phyloP scores from a whole-genome alignment of 495 filamentous ascomycete genomes.

The Aspergillus egyptiacus region DNA sequence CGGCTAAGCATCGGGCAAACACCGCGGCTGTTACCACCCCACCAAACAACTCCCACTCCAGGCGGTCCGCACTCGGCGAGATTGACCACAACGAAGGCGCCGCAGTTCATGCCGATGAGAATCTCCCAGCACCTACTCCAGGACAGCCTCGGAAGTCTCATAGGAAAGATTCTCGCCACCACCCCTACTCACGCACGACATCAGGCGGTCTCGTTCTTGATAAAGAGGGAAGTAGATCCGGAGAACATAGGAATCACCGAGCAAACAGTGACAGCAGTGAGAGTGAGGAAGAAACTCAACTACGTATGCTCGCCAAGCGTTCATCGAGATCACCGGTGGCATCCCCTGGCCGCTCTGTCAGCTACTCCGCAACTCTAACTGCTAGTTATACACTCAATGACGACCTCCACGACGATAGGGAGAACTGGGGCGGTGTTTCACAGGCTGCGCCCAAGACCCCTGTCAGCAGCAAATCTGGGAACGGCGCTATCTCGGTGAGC shows the following conservation, averaged over 20 bases:
- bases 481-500: conserved; percentile 58
- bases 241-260: conserved; percentile 35
- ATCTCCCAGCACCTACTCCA: conserved; percentile 89
- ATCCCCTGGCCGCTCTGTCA: conserved; percentile 44
- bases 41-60: conserved; percentile 66
- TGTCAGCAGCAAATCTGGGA: conserved; percentile 53
- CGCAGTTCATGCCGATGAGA: conserved; percentile 60
- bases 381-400: conserved; percentile 41
- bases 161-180: conserved; percentile 52
- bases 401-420: conserved; percentile 39
- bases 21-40: conserved; percentile 73
- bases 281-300: conserved; percentile 70
- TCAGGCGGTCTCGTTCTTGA: conserved; percentile 38
- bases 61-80: conserved; percentile 80
- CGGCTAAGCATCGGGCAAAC: conserved; percentile 42
- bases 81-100: conserved; percentile 70
- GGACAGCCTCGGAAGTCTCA: conserved; percentile 90
- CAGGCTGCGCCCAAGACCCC: conserved; percentile 58
- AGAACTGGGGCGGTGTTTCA: conserved; percentile 40
- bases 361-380: conserved; percentile 44
- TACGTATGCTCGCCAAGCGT: conserved; percentile 62
- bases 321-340: conserved; percentile 47
- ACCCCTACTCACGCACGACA: conserved; percentile 46
- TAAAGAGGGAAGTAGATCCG: conserved; percentile 27
- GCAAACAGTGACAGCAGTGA: conserved; percentile 50